Evolutionary conservation across 169 alveolate species (phyloP).

Genomic region (Eimeria mitis): DNA sequence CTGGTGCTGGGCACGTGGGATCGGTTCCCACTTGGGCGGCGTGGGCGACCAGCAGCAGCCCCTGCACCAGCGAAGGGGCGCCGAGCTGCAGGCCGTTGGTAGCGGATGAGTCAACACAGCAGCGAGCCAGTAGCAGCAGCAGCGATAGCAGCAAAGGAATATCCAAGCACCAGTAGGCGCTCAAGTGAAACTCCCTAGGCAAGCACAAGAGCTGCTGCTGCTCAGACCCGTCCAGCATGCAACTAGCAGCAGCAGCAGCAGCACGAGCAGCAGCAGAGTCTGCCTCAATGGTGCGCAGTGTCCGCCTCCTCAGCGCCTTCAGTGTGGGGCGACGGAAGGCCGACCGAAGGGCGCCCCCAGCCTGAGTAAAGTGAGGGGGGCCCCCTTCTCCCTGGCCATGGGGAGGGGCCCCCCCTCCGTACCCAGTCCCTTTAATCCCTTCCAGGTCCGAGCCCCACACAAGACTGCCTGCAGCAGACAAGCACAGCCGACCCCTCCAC

Average conservation of each 20-base stretch:
- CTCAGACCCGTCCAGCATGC: background rate
- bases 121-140: conserved; percentile 74
- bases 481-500: background rate
- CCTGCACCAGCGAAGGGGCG: conserved; percentile 79
- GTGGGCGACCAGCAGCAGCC: conserved; percentile 68
- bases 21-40: conserved; percentile 76
- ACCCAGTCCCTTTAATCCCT: background rate
- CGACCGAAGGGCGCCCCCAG: conserved; percentile 19
- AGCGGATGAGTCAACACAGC: conserved; percentile 60
- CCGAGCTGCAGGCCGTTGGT: conserved; percentile 76
- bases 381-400: conserved; percentile 13
- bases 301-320: conserved; percentile 49
- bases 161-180: conserved; percentile 77
- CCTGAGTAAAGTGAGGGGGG: background rate
- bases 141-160: conserved; percentile 71
- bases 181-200: conserved; percentile 66
- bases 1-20: conserved; percentile 55
- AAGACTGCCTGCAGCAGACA: conserved; percentile 20
- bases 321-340: conserved; percentile 41
- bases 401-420: conserved; percentile 11
- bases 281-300: conserved; percentile 45
- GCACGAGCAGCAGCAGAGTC: conserved; percentile 17
- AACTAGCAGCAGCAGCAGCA: conserved; percentile 9
- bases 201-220: conserved; percentile 30
- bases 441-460: conserved; percentile 52